These are phyloP conservation scores for Iberis pinnata DNA, from an alignment of 345 rosid genomes.

Conservation along the genomic window DNA sequence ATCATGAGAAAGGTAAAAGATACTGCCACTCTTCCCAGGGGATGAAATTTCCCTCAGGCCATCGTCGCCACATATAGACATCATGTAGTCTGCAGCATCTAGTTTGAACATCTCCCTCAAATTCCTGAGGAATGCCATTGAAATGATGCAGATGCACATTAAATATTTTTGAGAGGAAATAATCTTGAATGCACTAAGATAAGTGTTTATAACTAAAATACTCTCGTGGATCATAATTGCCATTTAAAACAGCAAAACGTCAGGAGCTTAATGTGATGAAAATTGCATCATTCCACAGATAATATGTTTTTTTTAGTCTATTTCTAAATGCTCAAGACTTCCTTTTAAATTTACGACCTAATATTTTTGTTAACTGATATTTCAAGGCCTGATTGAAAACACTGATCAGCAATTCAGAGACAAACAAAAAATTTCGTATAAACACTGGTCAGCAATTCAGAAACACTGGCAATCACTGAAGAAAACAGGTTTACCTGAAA, in stretches of 20 bases:
- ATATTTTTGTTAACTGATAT: background rate
- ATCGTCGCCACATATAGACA: slow-evolving; percentile 97
- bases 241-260: background rate
- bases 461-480: slow-evolving; percentile 4
- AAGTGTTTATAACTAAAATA: background rate
- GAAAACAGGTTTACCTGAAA: slow-evolving; percentile 56
- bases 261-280: background rate
- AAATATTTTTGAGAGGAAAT: slow-evolving; percentile 3
- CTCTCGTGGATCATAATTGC: background rate
- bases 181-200: slow-evolving; percentile 8
- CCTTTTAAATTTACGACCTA: background rate
- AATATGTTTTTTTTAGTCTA: background rate
- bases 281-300: background rate
- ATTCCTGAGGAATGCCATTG: slow-evolving; percentile 49
- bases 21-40: slow-evolving; percentile 96
- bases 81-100: slow-evolving; percentile 99
- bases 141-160: slow-evolving; percentile 1
- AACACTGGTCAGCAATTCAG: background rate
- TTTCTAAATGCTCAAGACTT: background rate
- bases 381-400: background rate
- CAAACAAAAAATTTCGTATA: background rate
- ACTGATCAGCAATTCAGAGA: background rate
- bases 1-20: slow-evolving; percentile 85
- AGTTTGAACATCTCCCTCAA: slow-evolving; percentile 94
- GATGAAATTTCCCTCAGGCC: slow-evolving; percentile 78